These are phyloP conservation scores for Austroboletus sp. DNA, from an alignment of 1,284 basidiomycete genomes.

Conservation along the genomic window DNA sequence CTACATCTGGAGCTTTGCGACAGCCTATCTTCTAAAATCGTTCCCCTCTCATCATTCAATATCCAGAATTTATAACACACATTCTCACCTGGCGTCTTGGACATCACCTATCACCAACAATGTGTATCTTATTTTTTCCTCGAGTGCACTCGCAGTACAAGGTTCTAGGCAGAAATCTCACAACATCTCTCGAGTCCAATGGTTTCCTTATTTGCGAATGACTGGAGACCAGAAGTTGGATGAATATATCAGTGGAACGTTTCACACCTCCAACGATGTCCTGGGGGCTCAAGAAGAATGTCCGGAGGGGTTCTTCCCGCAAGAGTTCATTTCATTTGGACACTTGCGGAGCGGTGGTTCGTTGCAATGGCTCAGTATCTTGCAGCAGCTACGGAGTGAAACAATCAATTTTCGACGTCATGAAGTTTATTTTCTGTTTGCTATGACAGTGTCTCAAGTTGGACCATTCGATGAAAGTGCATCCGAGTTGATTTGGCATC, in stretches of 20 bases:
- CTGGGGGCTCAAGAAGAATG: conserved; percentile 37
- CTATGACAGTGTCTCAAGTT: conserved; percentile 39
- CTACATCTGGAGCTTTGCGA: neutral
- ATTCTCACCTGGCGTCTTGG: conserved; percentile 2
- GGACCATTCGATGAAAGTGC: conserved; percentile 26
- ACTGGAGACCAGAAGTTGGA: conserved; percentile 31
- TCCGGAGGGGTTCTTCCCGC: conserved; percentile 30
- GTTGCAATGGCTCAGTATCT: conserved; percentile 46
- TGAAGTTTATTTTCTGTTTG: conserved; percentile 36
- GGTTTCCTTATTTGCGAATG: conserved; percentile 29
- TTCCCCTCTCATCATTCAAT: neutral
- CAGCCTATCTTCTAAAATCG: neutral
- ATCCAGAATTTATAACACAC: neutral
- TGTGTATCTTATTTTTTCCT: neutral
- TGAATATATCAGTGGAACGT: conserved; percentile 30
- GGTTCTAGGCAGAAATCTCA: too few species aligned
- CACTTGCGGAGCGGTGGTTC: conserved; percentile 37
- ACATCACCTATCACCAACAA: conserved; percentile 14
- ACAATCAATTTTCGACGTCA: conserved; percentile 33
- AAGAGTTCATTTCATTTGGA: conserved; percentile 40
- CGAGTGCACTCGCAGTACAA: too few species aligned
- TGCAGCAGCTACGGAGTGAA: conserved; percentile 34
- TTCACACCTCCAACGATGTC: conserved; percentile 37
- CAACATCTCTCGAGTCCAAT: too few species aligned
- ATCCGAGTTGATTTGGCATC: conserved; percentile 28